Base-by-base conservation (phyloP, 805 yeast species). In the Wickerhamomyces silvicola region DNA sequence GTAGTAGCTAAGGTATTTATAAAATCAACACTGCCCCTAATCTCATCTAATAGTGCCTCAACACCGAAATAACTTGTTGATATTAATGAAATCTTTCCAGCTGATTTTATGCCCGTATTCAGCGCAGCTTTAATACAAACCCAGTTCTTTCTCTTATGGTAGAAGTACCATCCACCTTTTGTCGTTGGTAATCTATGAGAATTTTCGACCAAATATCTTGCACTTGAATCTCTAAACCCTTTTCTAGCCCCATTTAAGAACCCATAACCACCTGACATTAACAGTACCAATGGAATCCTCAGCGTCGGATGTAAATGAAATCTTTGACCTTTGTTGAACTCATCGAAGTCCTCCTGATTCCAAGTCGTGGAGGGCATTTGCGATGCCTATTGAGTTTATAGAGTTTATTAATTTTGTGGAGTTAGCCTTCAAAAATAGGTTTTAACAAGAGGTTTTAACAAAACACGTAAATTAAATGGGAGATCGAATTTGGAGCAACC, bases 91-190 rank as follows among this genome's bases (percentile, higher is more conserved):
- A 66, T 61, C 45, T 65, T 69, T 12, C 45, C 40, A 33, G 64
- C 69, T 8, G 61, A 60, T 22, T 46, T 53, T n/a, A 68, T 43
- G 0, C 80, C 87, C 7, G 43, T 33, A 13, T 59, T 60, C 40
- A 74, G 57, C 1, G 83, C 84, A 18, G 64, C 62, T 36, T 70
- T 64, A 22, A 81, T 55, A 57, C 84, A 74, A 19, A 80, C 81
- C 54, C 82, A 81, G 56, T 82, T 81, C 60, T 83, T 85, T 40
- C 85, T 68, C 57, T 81, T 84, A 57, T 85, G 92, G 56, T 85
- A 85, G 52, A 79, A 81, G 50, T 81, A 85, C 95, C 95, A 85
- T 0, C 90, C 92, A 14, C 85, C 87, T 33, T 75, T 79, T 0
- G 80, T 75, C 15, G 56, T 66, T 7, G 95, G 95, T 36, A 86